phyloP scores from a whole-genome alignment of 345 rosid genomes.

The Zanthoxylum bungeanum region DNA sequence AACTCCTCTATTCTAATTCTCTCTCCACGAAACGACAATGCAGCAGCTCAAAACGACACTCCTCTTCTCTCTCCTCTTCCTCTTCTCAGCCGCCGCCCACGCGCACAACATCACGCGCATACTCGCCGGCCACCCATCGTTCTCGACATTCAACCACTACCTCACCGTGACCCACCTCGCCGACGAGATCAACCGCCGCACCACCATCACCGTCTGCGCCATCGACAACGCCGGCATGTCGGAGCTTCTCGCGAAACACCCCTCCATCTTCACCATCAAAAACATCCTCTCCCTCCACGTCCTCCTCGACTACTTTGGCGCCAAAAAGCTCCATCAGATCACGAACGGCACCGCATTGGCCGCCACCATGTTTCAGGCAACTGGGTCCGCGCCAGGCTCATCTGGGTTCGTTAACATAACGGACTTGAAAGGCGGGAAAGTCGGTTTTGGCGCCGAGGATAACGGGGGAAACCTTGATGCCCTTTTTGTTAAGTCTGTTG shows the following conservation, averaged over 20 bases:
- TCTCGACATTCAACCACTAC: conserved; percentile 89
- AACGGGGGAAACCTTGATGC: conserved; percentile 53
- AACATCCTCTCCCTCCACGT: conserved; percentile 90
- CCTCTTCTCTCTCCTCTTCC: conserved; percentile 25
- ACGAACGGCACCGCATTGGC: conserved; percentile 78
- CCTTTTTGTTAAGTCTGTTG: conserved; percentile 62
- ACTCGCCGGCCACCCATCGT: conserved; percentile 58
- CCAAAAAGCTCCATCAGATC: conserved; percentile 93
- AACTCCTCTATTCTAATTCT: background rate
- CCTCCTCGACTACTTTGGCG: conserved; percentile 88
- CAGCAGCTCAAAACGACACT: conserved; percentile 11
- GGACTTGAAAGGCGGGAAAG: conserved; percentile 79
- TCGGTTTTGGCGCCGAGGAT: conserved; percentile 64
- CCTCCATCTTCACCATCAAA: conserved; percentile 63
- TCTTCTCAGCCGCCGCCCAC: conserved; percentile 11
- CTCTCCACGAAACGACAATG: conserved; percentile 25
- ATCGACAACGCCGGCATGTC: conserved; percentile 82
- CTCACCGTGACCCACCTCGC: conserved; percentile 82
- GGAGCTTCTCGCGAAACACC: conserved; percentile 51
- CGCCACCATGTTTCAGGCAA: conserved; percentile 89
- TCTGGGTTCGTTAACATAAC: conserved; percentile 95
- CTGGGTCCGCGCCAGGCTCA: conserved; percentile 79
- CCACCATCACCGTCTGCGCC: conserved; percentile 87
- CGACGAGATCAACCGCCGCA: conserved; percentile 72
- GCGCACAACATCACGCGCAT: conserved; percentile 82